Conservation (phyloP, 2,329 filamentous ascomycete genomes). For the Beauveria sp. region DNA sequence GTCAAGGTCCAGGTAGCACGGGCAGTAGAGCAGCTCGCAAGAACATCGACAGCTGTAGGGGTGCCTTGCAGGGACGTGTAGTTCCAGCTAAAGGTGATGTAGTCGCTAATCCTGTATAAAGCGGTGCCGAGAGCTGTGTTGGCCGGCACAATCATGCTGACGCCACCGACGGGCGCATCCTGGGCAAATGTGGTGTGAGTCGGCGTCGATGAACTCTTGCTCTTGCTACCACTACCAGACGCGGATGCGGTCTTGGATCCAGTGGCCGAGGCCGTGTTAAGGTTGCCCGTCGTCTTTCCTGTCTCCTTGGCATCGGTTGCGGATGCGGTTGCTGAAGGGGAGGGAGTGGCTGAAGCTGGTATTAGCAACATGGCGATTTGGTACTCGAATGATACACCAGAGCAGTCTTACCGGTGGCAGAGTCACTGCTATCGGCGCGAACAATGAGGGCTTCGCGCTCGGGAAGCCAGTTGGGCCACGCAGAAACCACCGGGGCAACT, state of each 20-base stretch:
- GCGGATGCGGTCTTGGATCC: slow-evolving; percentile 16
- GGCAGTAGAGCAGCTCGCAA: slow-evolving; percentile 47
- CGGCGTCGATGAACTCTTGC: slow-evolving; percentile 13
- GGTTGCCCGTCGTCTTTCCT: slow-evolving; percentile 25
- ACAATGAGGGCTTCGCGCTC: slow-evolving; percentile 45
- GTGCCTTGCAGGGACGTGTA: slow-evolving; percentile 53
- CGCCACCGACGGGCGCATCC: slow-evolving; percentile 39
- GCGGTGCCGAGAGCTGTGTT: slow-evolving; percentile 34
- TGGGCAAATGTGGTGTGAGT: slow-evolving; percentile 36
- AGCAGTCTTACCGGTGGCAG: slow-evolving; percentile 10
- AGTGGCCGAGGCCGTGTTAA: slow-evolving; percentile 29
- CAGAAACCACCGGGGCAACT: slow-evolving; percentile 42
- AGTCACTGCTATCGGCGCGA: slow-evolving; percentile 33
- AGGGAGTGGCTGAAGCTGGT: neutral
- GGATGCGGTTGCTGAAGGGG: neutral
- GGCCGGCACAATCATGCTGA: slow-evolving; percentile 46
- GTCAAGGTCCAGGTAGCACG: slow-evolving; percentile 53
- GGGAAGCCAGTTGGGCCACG: slow-evolving; percentile 50
- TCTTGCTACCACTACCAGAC: slow-evolving; percentile 21
- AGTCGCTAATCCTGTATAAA: slow-evolving; percentile 54
- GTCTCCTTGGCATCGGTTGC: slow-evolving; percentile 7
- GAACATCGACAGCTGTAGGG: slow-evolving; percentile 53
- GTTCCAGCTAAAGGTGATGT: slow-evolving; percentile 56
- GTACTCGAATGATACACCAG: slow-evolving; percentile 5
- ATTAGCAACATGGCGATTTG: neutral